These are phyloP conservation scores for Elsinoe perseae DNA, from an alignment of 2,329 filamentous ascomycete species.

Conservation along the genomic window DNA sequence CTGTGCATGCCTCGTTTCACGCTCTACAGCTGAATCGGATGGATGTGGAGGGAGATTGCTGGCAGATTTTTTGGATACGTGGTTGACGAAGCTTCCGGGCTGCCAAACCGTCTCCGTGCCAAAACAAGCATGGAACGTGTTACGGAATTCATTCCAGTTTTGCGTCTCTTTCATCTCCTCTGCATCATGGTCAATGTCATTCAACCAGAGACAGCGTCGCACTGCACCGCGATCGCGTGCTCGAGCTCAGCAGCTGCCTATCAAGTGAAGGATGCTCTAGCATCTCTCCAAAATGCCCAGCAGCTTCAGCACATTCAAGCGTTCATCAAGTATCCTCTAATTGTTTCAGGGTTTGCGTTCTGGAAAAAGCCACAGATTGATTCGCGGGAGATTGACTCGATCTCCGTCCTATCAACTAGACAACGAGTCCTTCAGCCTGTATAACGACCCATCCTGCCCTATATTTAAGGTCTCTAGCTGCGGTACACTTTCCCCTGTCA, in stretches of 20 bases:
- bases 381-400: background rate
- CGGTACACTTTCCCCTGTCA: background rate
- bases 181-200: background rate
- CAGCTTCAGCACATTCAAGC: background rate
- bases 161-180: background rate
- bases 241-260: background rate
- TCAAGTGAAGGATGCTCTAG: background rate
- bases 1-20: no score
- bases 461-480: slow-evolving; percentile 1
- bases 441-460: slow-evolving; percentile 4
- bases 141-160: background rate
- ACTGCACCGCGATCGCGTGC: background rate
- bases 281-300: background rate
- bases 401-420: background rate
- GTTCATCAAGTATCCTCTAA: background rate
- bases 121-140: background rate
- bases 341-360: slow-evolving; percentile 11
- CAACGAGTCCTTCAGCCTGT: background rate
- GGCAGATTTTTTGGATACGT: background rate
- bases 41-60: background rate
- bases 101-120: slow-evolving; percentile 2
- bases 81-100: background rate
- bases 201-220: background rate
- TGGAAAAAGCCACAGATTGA: background rate
- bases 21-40: background rate